Evolutionary conservation across 1,139 yeast genomes (phyloP).

Genomic region (Yamadazyma atlantica): DNA sequence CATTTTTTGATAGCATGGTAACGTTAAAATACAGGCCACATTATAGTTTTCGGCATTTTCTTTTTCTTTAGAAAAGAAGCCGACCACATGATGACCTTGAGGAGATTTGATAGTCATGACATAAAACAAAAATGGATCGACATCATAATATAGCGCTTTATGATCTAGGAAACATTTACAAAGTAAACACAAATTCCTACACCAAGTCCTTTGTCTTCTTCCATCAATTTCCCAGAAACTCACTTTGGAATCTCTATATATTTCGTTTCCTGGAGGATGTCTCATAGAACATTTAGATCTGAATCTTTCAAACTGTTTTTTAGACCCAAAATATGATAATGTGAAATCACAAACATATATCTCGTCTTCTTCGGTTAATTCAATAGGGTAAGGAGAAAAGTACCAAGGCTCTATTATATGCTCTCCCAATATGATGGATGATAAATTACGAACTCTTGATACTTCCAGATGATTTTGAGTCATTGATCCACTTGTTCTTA

Average conservation of each 20-base stretch:
- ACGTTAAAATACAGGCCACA: slow-evolving; percentile 92
- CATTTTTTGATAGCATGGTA: slow-evolving; percentile 94
- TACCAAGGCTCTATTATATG: slow-evolving; percentile 98
- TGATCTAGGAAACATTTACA: slow-evolving; percentile 91
- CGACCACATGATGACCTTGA: slow-evolving; percentile 91
- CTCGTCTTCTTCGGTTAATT: slow-evolving; percentile 85
- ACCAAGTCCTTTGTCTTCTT: slow-evolving; percentile 92
- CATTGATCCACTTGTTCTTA: slow-evolving; percentile 95
- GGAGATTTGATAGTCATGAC: slow-evolving; percentile 91
- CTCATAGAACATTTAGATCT: slow-evolving; percentile 80
- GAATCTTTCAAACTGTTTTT: slow-evolving; percentile 89
- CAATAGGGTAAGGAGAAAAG: slow-evolving; percentile 95
- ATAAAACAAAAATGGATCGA: slow-evolving; percentile 92
- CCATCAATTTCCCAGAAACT: slow-evolving; percentile 96
- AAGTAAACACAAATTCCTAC: slow-evolving; percentile 86
- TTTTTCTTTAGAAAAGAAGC: slow-evolving; percentile 94
- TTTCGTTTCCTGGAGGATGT: slow-evolving; percentile 98
- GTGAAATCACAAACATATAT: slow-evolving; percentile 92
- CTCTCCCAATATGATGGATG: slow-evolving; percentile 78
- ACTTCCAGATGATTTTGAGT: slow-evolving; percentile 87
- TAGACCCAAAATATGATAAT: slow-evolving; percentile 82
- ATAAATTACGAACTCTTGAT: slow-evolving; percentile 84
- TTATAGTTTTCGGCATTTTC: slow-evolving; percentile 95
- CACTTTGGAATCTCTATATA: slow-evolving; percentile 78
- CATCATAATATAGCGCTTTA: slow-evolving; percentile 93